These are phyloP conservation scores for Solanum pinnatisectum DNA, from an alignment of 257 asterid genomes.

Conservation along the genomic window DNA sequence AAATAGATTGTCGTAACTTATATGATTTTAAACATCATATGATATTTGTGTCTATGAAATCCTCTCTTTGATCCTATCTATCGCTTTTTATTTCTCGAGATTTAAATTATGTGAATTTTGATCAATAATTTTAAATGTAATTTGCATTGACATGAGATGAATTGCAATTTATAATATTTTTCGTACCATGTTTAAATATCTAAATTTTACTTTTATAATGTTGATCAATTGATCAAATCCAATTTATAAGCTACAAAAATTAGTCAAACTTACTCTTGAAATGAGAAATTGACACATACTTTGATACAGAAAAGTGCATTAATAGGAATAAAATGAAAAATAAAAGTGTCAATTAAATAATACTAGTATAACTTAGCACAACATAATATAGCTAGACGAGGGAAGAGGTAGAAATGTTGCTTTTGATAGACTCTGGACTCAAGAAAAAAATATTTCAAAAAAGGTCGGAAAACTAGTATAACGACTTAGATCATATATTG, in stretches of 20 bases:
- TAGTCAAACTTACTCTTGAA: background rate
- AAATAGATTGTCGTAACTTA: background rate
- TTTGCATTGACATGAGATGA: background rate
- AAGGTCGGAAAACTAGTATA: background rate
- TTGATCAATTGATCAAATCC: background rate
- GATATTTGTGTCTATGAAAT: background rate
- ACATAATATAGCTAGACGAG: background rate
- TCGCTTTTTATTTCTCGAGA: background rate
- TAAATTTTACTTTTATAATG: background rate
- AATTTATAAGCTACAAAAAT: background rate
- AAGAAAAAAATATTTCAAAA: background rate
- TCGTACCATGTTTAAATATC: background rate
- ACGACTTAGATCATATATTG: background rate
- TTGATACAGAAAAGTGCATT: background rate
- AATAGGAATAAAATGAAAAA: background rate
- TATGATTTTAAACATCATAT: background rate
- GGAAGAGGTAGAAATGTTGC: background rate
- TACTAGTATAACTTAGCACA: background rate
- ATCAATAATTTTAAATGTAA: background rate
- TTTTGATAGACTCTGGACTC: background rate
- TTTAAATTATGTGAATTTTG: background rate
- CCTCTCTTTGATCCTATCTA: background rate
- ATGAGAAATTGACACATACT: background rate
- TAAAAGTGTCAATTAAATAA: no score
- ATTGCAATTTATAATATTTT: background rate